Evolutionary conservation across 2,329 filamentous ascomycete genomes (phyloP).

Genomic region (Alternaria tenuissima): DNA sequence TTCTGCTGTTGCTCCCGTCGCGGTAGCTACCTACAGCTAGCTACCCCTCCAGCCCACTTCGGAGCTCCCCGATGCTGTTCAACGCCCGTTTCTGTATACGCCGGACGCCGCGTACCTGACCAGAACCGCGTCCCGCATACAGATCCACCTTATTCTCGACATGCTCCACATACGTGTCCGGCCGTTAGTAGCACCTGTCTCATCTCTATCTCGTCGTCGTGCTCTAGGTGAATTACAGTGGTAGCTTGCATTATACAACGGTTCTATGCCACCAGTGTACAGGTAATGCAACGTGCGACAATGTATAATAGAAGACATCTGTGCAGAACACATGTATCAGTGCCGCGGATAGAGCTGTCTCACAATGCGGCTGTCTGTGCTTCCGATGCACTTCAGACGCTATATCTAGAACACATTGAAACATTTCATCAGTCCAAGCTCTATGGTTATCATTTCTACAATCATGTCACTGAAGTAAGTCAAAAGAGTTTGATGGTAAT

Average conservation of each 20-base stretch:
- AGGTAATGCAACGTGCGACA: neutral
- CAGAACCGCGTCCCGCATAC: neutral
- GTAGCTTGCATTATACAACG: neutral
- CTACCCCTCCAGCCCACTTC: constrained; percentile 13
- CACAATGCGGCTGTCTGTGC: constrained; percentile 1
- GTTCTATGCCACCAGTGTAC: neutral
- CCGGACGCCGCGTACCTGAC: constrained; percentile 6
- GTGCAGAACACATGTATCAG: neutral
- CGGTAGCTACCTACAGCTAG: constrained; percentile 8
- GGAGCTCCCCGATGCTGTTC: constrained; percentile 8
- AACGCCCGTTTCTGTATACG: neutral
- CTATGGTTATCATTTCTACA: neutral
- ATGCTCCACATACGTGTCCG: neutral
- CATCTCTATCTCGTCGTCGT: neutral
- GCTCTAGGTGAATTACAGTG: neutral
- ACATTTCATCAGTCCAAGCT: neutral
- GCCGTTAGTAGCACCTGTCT: neutral
- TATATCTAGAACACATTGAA: neutral
- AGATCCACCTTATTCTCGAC: neutral
- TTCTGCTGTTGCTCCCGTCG: neutral
- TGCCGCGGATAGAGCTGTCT: neutral
- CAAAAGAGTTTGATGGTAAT: neutral
- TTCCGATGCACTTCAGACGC: neutral
- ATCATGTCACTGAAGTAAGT: neutral
- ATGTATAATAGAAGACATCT: neutral